phyloP scores from a whole-genome alignment of 2,329 filamentous ascomycete genomes.

The Tolypocladium album region DNA sequence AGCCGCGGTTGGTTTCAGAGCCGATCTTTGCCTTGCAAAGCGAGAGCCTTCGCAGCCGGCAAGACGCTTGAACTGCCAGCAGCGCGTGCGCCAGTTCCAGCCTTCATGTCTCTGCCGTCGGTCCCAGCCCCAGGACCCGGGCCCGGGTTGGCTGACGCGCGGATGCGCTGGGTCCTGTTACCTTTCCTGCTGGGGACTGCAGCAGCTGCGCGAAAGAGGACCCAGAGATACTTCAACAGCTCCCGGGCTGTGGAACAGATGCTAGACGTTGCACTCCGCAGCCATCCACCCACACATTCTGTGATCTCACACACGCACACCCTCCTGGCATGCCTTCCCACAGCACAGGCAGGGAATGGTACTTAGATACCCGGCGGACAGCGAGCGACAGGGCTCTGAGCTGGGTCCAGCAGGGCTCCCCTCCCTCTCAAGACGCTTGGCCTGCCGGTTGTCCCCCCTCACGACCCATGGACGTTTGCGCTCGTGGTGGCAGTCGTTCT shows the following conservation, averaged over 20 bases:
- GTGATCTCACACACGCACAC: neutral
- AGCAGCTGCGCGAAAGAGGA: neutral
- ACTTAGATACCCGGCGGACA: neutral
- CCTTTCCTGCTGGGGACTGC: neutral
- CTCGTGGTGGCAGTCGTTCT: neutral
- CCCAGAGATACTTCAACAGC: neutral
- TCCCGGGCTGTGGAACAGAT: neutral
- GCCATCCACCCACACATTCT: neutral
- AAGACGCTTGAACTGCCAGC: neutral
- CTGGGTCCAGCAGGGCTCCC: neutral
- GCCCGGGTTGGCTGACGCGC: neutral
- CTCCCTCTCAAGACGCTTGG: neutral
- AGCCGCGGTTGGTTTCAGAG: neutral
- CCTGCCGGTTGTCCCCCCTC: neutral
- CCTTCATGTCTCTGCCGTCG: neutral
- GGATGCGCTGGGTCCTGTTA: neutral
- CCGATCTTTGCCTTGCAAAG: neutral
- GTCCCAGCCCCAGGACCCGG: neutral
- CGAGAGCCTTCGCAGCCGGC: neutral
- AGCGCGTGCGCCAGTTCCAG: neutral
- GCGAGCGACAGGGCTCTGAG: neutral
- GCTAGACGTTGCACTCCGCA: neutral
- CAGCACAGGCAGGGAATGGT: neutral
- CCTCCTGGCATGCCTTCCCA: neutral
- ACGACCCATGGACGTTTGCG: neutral